phyloP scores from a whole-genome alignment of 192 early-diverging fungal species.

The Podila epicladia region DNA sequence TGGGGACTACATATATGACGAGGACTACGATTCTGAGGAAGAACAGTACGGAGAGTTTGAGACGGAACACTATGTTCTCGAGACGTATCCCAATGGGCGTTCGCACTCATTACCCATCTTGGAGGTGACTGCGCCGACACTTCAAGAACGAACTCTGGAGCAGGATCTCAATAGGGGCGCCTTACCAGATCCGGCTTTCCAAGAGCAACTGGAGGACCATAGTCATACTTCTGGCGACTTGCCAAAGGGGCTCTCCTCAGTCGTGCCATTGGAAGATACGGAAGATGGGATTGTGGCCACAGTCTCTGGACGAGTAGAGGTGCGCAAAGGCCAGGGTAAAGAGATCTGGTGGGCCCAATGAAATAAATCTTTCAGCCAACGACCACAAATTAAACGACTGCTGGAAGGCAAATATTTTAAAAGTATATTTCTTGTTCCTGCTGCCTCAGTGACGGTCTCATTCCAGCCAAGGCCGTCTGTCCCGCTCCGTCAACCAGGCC shows the following conservation, averaged over 20 bases:
- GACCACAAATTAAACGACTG: no score
- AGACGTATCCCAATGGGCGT: not conserved
- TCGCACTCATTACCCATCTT: no score
- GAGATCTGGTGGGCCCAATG: slow-evolving; percentile 20
- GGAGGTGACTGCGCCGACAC: not conserved
- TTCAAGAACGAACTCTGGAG: not conserved
- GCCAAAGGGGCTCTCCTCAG: not conserved
- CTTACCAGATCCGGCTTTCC: no score
- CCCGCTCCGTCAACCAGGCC: no score
- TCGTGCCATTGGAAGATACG: not conserved
- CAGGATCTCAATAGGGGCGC: no score
- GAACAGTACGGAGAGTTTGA: slow-evolving; percentile 1
- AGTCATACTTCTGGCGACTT: not conserved
- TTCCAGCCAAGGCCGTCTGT: no score
- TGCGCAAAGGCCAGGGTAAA: slow-evolving; percentile 27
- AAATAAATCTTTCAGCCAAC: not conserved
- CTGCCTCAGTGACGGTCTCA: no score
- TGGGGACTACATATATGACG: slow-evolving; percentile 1
- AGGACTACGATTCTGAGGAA: slow-evolving; percentile 1
- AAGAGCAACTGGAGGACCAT: not conserved
- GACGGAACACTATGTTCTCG: not conserved
- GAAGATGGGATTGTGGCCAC: slow-evolving; percentile 26
- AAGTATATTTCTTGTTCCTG: no score
- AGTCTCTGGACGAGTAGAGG: slow-evolving; percentile 6
- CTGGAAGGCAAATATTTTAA: no score